phyloP scores from a whole-genome alignment of 306 rosid genomes.

The Adenanthera pavonina region DNA sequence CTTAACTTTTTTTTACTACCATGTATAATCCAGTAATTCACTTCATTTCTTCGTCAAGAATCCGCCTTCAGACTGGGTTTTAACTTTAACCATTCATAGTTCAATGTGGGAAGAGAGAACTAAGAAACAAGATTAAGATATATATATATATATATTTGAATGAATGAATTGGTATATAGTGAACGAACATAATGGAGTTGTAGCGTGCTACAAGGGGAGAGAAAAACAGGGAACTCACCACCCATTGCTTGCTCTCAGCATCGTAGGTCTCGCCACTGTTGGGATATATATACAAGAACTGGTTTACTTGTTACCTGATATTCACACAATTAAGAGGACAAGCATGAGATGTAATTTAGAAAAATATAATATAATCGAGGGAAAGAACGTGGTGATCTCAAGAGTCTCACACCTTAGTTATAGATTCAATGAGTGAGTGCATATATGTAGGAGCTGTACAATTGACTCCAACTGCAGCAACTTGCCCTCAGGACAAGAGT shows the following conservation, averaged over 20 bases:
- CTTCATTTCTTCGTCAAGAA: neutral
- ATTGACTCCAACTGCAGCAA: slow-evolving; percentile 81
- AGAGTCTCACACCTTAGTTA: slow-evolving; percentile 53
- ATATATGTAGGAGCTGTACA: slow-evolving; percentile 88
- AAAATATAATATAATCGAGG: neutral
- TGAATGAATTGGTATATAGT: neutral
- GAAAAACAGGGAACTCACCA: slow-evolving; percentile 55
- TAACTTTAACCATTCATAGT: neutral
- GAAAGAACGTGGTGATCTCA: neutral
- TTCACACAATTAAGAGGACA: neutral
- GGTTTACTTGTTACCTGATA: slow-evolving; percentile 76
- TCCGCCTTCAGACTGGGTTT: neutral
- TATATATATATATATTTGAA: too few species aligned
- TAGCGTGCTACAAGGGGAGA: neutral
- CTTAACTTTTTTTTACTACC: too few species aligned
- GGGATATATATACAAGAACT: slow-evolving; percentile 75
- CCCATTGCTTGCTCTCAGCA: slow-evolving; percentile 70
- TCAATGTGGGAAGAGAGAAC: neutral
- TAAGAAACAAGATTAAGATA: neutral
- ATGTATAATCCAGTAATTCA: too few species aligned
- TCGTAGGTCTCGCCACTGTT: slow-evolving; percentile 87
- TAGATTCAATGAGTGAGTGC: slow-evolving; percentile 66
- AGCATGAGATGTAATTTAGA: slow-evolving; percentile 3
- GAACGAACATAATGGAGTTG: neutral
- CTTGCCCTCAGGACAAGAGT: slow-evolving; percentile 64